Percentiles rank a stretch among this genome's conserved stretches.
These are phyloP conservation scores for Thecamonas trahens DNA, from an alignment of 78 protist genomes.

Conservation along the genomic window DNA sequence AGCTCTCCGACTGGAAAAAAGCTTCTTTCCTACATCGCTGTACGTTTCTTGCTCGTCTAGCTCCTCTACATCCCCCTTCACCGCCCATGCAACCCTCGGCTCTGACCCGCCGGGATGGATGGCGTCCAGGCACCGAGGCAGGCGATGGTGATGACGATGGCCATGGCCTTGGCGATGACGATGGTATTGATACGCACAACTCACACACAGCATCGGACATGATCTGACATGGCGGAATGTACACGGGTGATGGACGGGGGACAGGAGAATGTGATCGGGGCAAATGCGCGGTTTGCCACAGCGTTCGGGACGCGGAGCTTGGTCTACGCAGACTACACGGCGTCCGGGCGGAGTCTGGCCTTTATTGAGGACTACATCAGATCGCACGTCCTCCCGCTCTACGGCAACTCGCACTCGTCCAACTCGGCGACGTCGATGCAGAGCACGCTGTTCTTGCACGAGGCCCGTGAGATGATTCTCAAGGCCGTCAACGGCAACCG, in stretches of 20 bases:
- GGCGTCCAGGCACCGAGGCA: too few relatives aligned
- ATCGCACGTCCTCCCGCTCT: conserved; percentile 57
- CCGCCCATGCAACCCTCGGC: too few relatives aligned
- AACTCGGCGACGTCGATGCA: conserved; percentile 63
- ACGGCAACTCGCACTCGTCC: conserved; percentile 86
- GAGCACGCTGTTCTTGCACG: conserved; percentile 51
- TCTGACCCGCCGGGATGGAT: too few relatives aligned
- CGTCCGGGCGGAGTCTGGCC: conserved; percentile 58
- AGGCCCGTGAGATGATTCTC: conserved; percentile 53
- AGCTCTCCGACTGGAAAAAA: too few relatives aligned
- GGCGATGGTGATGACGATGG: too few relatives aligned
- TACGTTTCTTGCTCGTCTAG: too few relatives aligned
- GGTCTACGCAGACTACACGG: conserved; percentile 64
- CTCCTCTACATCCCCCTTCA: too few relatives aligned
- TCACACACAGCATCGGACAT: too few relatives aligned
- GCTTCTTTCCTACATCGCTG: too few relatives aligned
- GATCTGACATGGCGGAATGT: too few relatives aligned
- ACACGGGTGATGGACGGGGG: not conserved
- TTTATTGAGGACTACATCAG: conserved; percentile 46
- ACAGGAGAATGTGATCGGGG: conserved; percentile 9
- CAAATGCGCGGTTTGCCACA: not conserved
- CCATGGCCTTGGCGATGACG: too few relatives aligned
- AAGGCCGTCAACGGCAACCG: conserved; percentile 9
- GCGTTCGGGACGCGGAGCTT: conserved; percentile 34
- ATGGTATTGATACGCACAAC: too few relatives aligned